Conservation (phyloP, 140 eudicot species). For the Oenanthe javanica region DNA sequence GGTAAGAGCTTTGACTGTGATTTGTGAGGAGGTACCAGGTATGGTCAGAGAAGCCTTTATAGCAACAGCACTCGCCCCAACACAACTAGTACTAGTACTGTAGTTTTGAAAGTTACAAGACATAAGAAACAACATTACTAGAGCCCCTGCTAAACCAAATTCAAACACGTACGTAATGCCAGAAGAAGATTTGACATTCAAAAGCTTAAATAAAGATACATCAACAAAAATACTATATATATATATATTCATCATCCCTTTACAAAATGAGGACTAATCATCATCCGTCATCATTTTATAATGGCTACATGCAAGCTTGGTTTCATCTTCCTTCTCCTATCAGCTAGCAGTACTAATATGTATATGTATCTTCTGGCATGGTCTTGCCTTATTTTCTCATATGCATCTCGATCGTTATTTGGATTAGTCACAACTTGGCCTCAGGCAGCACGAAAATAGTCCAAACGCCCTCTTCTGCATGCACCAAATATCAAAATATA, state of each 20-base stretch:
- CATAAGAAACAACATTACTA: not conserved
- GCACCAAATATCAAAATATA: too few relatives aligned
- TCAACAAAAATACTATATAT: not conserved
- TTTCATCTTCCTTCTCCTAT: too few relatives aligned
- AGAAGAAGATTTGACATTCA: not conserved
- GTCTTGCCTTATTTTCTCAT: not conserved
- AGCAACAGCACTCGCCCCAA: too few relatives aligned
- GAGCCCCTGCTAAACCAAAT: not conserved
- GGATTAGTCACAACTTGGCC: not conserved
- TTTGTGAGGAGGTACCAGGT: too few relatives aligned
- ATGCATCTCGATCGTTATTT: not conserved
- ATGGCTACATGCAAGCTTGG: not conserved
- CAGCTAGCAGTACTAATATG: not conserved
- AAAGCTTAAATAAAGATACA: not conserved
- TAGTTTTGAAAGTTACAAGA: not conserved
- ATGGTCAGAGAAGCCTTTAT: too few relatives aligned
- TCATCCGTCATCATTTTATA: not conserved
- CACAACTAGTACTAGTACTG: not conserved
- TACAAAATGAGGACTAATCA: conserved; percentile 1
- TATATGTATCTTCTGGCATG: not conserved
- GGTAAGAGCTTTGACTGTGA: too few relatives aligned
- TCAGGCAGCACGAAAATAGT: conserved; percentile 65
- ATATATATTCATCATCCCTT: not conserved
- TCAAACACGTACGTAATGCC: not conserved
- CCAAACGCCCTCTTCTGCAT: conserved; percentile 66